Evolutionary conservation across 345 rosid species (phyloP).

Genomic region (Populus tremula): DNA sequence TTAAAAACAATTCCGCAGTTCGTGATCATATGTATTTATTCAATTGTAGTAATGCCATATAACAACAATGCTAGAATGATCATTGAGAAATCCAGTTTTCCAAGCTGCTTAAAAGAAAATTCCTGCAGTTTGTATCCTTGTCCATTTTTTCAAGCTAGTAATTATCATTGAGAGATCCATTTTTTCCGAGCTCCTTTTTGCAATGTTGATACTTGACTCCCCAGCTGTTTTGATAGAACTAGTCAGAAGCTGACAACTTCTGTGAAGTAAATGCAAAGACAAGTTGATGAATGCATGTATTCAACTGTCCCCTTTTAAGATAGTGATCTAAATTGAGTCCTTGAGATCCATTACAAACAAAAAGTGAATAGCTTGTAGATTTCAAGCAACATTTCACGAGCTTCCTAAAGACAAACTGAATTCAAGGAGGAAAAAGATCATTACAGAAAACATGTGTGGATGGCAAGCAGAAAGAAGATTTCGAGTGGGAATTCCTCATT

Average conservation of each 20-base stretch:
- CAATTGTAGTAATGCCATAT: neutral
- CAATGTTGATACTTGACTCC: neutral
- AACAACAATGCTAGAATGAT: neutral
- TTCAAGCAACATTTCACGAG: too few species aligned
- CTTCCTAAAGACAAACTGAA: too few species aligned
- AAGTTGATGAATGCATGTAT: neutral
- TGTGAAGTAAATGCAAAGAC: neutral
- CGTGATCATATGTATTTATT: constrained; percentile 9
- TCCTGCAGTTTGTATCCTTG: neutral
- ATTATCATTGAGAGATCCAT: constrained; percentile 10
- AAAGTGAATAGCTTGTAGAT: too few species aligned
- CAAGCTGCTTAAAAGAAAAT: neutral
- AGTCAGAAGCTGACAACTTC: neutral
- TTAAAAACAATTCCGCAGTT: neutral
- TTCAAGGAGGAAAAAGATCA: too few species aligned
- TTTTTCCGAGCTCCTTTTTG: neutral
- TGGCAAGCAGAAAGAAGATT: neutral
- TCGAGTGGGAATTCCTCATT: too few species aligned
- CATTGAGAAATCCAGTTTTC: neutral
- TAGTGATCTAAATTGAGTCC: too few species aligned
- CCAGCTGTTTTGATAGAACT: neutral
- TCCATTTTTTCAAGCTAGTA: neutral
- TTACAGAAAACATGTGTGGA: too few species aligned
- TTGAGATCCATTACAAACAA: too few species aligned
- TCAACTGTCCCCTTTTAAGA: neutral